Evolutionary conservation across 192 early-diverging fungal genomes (phyloP), one percentile per base, ranked within the genome.

Genomic region (Gamsiella multidivaricata): DNA sequence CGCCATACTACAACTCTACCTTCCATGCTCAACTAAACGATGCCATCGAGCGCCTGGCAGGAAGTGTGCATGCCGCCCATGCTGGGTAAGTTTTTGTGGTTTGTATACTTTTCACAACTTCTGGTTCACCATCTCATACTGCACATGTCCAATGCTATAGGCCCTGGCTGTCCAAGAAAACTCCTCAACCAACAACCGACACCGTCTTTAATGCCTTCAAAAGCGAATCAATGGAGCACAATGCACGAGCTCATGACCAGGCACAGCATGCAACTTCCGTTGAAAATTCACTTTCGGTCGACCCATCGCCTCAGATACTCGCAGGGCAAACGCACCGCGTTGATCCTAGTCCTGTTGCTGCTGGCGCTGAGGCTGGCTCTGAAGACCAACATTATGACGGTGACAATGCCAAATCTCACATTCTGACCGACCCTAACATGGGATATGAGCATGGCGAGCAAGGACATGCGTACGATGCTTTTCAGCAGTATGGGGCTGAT

Each of bases 1-100:
- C 88, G 18, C 94, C 94, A 17, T 97, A 92, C 78, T 88, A 96
- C 57, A 91, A 94, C 65, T 68, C 79, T 17, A 69, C 79, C 0
- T 91, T 96, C 73, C 83, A 88, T 3, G 89, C 92, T 29, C 84
- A 84, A 22, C 82, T 98, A 14, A 87, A 88, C 50, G 87, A 90
- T 51, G 80, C 97, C 17, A 86, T 82, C 42, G 90, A 92, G 25
- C 86, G 89, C 6, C 61, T 93, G n/a, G 80, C 83, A 20, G 88
- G 82, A 32, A 82, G 53, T 79, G 65, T 42, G 36, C 65, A 36
- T 41, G 33, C 71, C 43, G 41, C 55, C 29, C 51, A 54, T 50
- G 52, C 75, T 51, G 76, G 42, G 75, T 76, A 62, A 36, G 66
- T n/a, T 17, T 58, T 42, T 49, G n/a, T n/a, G n/a, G n/a, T 39